Percentiles rank a stretch among this genome's conserved stretches.
These are phyloP conservation scores for Epichloe brachyelytri DNA, from an alignment of 2,329 filamentous ascomycete species.

Conservation along the genomic window DNA sequence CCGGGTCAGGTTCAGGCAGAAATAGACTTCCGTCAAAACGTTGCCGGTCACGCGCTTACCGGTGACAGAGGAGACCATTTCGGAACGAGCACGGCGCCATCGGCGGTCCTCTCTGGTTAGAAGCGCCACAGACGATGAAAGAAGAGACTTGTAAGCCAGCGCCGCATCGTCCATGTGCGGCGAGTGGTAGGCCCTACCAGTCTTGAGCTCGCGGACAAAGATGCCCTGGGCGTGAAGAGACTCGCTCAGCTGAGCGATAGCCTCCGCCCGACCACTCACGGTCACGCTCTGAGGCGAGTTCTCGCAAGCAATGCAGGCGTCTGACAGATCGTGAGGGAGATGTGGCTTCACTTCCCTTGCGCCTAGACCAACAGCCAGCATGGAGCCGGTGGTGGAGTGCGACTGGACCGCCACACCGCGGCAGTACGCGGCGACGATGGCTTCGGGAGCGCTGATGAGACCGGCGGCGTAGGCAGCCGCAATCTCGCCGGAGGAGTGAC, in stretches of 20 bases:
- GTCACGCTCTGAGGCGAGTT: conserved; percentile 15
- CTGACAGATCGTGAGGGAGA: conserved; percentile 5
- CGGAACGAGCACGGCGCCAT: too few species aligned
- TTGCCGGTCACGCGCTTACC: conserved; percentile 11
- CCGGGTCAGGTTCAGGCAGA: conserved; percentile 4
- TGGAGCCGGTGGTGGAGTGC: conserved; percentile 7
- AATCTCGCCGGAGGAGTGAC: conserved; percentile 22
- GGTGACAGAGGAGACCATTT: conserved; percentile 7
- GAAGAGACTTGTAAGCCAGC: conserved; percentile 2
- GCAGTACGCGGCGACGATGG: conserved; percentile 10
- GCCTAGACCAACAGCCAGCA: conserved; percentile 13
- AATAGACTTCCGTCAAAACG: neutral
- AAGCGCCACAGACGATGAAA: too few species aligned
- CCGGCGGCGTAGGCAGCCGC: conserved; percentile 16
- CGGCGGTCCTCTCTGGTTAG: too few species aligned
- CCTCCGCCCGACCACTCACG: conserved; percentile 11
- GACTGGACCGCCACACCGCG: conserved; percentile 7
- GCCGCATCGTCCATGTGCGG: conserved; percentile 8
- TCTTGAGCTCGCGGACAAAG: conserved; percentile 10
- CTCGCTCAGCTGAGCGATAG: conserved; percentile 4
- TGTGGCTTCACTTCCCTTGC: conserved; percentile 2
- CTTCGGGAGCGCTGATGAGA: conserved; percentile 5
- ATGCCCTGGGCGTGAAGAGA: conserved; percentile 5
- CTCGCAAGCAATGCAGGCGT: conserved; percentile 12
- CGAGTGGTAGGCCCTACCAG: conserved; percentile 13